Percentiles rank a stretch among this genome's conserved stretches.
Conservation (phyloP, 208 protist genomes). For the Tritrichomonas foetus region DNA sequence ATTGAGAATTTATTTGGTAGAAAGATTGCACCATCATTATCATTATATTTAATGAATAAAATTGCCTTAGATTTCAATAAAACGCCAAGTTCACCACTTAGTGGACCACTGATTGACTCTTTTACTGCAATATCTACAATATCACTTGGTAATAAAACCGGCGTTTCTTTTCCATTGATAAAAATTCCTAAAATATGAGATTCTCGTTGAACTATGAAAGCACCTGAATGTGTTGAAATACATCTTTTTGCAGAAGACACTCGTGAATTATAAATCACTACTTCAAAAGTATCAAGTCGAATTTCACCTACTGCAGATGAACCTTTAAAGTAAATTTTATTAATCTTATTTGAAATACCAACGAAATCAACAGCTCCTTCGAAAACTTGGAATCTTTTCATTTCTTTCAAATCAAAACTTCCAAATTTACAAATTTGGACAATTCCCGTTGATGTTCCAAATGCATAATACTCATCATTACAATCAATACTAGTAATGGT, state of each 20-base stretch:
- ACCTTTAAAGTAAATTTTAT: neutral
- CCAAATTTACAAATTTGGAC: neutral
- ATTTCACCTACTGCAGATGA: neutral
- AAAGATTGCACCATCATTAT: no score
- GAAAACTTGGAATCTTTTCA: neutral
- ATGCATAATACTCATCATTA: neutral
- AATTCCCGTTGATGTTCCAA: neutral
- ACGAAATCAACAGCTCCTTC: neutral
- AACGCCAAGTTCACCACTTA: neutral
- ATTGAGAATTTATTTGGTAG: no score
- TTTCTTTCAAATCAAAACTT: neutral
- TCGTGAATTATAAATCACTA: neutral
- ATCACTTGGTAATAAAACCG: neutral
- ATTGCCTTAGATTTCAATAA: neutral
- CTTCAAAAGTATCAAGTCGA: neutral
- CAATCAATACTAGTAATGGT: neutral
- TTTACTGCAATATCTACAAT: neutral
- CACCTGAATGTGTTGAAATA: neutral
- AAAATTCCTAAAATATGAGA: neutral
- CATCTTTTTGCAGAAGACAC: neutral
- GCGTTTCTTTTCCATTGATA: neutral
- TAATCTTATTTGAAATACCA: no score
- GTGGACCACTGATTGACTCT: neutral
- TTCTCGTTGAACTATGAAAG: neutral
- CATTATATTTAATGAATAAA: neutral